Evolutionary conservation across 1,139 yeast genomes (phyloP).

Genomic region (Geotrichum phurueaensis): DNA sequence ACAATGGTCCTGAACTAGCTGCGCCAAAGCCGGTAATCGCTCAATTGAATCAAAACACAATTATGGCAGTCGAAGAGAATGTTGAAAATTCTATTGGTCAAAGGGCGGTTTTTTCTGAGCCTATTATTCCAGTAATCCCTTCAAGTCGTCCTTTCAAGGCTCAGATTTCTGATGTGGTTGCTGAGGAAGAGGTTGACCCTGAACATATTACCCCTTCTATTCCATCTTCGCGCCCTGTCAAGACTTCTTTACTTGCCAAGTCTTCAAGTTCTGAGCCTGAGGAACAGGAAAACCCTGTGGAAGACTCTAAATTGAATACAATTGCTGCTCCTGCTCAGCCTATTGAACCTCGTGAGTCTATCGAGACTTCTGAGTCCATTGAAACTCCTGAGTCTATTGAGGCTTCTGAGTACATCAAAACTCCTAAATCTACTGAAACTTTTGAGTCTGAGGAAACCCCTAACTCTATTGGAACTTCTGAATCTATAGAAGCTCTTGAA

Average conservation of each 20-base stretch:
- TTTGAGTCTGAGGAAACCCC: not conserved
- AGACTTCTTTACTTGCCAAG: not conserved
- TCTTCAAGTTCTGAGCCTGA: not conserved
- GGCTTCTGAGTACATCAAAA: not conserved
- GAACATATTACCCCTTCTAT: not conserved
- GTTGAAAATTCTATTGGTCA: not conserved
- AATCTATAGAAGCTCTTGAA: not conserved
- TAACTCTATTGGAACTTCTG: not conserved
- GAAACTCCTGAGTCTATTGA: not conserved
- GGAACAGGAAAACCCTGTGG: not conserved
- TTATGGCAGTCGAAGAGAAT: not conserved
- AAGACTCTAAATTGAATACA: not conserved
- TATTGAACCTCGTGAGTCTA: not conserved
- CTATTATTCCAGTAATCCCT: not conserved
- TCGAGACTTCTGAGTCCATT: not conserved
- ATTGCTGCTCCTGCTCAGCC: not conserved
- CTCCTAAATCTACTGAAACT: not conserved
- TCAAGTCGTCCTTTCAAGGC: not conserved
- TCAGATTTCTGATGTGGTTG: not conserved
- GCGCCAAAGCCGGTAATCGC: not conserved
- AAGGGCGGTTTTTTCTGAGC: not conserved
- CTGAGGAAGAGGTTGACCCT: not conserved
- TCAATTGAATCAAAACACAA: not conserved
- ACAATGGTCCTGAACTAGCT: not conserved
- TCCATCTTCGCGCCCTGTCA: slow-evolving; percentile 10